Conservation (phyloP, 768 basidiomycete species). For the Exidia glandulosa region DNA sequence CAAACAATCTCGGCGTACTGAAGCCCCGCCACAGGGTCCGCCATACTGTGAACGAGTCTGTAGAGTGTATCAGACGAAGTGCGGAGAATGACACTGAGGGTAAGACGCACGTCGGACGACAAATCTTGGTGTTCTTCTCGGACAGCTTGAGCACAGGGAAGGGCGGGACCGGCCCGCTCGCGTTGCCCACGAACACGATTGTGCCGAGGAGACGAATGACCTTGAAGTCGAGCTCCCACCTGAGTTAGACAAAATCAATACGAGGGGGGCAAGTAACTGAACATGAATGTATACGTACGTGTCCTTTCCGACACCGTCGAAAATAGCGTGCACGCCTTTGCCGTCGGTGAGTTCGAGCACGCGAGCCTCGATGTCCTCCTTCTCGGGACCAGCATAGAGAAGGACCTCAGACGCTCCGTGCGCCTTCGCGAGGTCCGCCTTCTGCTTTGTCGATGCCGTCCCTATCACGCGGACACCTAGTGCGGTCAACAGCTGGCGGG, state of each 20-base stretch:
- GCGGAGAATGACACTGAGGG: background rate
- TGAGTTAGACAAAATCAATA: slow-evolving; percentile 21
- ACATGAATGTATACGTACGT: slow-evolving; percentile 44
- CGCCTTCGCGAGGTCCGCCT: slow-evolving; percentile 66
- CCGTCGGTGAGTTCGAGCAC: slow-evolving; percentile 69
- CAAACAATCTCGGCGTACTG: slow-evolving; percentile 60
- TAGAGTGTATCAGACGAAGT: slow-evolving; percentile 11
- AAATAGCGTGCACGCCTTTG: slow-evolving; percentile 74
- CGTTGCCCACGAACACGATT: slow-evolving; percentile 83
- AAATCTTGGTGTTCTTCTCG: slow-evolving; percentile 71
- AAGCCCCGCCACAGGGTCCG: slow-evolving; percentile 62
- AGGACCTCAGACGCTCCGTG: slow-evolving; percentile 85
- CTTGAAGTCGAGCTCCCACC: slow-evolving; percentile 72
- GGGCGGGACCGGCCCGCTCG: slow-evolving; percentile 73
- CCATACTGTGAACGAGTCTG: slow-evolving; percentile 62
- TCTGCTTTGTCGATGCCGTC: slow-evolving; percentile 77
- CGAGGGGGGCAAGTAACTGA: slow-evolving; percentile 4
- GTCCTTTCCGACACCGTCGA: slow-evolving; percentile 95
- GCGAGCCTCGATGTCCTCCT: slow-evolving; percentile 61
- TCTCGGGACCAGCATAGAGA: slow-evolving; percentile 40
- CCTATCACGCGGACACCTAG: slow-evolving; percentile 87
- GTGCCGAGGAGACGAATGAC: slow-evolving; percentile 81
- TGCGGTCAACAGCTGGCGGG: slow-evolving; percentile 58
- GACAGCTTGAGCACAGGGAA: slow-evolving; percentile 63
- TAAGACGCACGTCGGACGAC: slow-evolving; percentile 60